Evolutionary conservation across 306 rosid genomes (phyloP), one percentile per base, ranked within the genome.

Genomic region (Fragaria iinumae): DNA sequence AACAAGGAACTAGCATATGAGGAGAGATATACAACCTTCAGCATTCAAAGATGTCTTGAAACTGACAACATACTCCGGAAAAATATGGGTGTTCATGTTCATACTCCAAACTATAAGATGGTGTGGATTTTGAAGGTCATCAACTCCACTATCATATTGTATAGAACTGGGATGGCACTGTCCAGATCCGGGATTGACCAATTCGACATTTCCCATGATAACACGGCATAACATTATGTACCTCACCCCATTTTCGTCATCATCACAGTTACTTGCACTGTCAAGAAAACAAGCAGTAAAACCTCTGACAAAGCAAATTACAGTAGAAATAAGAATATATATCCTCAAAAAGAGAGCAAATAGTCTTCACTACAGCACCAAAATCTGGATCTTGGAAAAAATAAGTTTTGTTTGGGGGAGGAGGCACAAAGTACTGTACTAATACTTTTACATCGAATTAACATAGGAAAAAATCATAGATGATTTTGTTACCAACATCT

Each of bases 91-190:
- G 48, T 71, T 71, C 69, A 76, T 43, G 38, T 81, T 81, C 74
- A 71, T 66, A 76, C 67, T 53, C 78, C 78, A 81, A 49, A 81
- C 69, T 18, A 81, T 76, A 81, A 76, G 73, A 63, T 70, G 73
- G 68, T 78, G 6, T 50, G 84, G 84, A 63, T 81, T 63, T 49
- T 71, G 81, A 55, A 81, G 84, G 55, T 81, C 77, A 76, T 81
- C 84, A 69, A 81, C 84, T 23, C 81, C 84, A 71, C 69, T 76
- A 69, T 81, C 84, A 71, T 71, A 81, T 67, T 71, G 39, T 9
- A 48, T 72, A 44, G 77, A 76, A 76, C 84, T 81, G 77, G 84
- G 84, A 71, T 21, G 70, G 49, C 27, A 81, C 55, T 67, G 84
- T 76, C 52, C 63, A 76, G 71, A 70, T 64, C 84, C 84, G 21